Evolutionary conservation across 805 yeast species (phyloP).

Genomic region (Kodamaea kakaduensis): DNA sequence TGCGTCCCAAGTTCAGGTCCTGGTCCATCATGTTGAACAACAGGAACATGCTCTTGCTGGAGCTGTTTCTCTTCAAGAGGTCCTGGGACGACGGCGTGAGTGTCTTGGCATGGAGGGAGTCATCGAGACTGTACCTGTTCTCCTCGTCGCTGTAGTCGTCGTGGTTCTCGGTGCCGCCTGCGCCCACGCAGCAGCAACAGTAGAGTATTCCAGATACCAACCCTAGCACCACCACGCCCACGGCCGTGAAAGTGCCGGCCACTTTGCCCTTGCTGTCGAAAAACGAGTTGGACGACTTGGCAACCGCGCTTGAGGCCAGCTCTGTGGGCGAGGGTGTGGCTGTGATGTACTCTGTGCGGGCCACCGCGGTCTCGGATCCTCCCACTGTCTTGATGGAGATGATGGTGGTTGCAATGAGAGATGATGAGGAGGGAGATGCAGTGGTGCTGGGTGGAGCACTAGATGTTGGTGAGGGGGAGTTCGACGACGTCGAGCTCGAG

Average conservation of each 20-base stretch:
- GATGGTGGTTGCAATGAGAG: constrained; percentile 17
- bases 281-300: constrained; percentile 37
- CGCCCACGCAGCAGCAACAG: constrained; percentile 33
- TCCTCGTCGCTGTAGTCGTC: constrained; percentile 38
- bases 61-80: constrained; percentile 29
- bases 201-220: constrained; percentile 40
- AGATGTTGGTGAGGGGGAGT: no score
- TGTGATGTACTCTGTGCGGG: constrained; percentile 22
- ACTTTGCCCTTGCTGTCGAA: constrained; percentile 72
- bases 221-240: constrained; percentile 57
- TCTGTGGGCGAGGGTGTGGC: constrained; percentile 12
- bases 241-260: constrained; percentile 80
- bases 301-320: no score
- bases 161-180: constrained; percentile 10
- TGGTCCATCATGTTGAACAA: constrained; percentile 17
- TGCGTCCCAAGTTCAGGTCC: constrained; percentile 11
- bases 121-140: constrained; percentile 27
- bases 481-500: constrained; percentile 14
- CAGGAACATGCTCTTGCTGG: constrained; percentile 32
- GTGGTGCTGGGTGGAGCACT: constrained; percentile 14
- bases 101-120: constrained; percentile 10
- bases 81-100: constrained; percentile 6
- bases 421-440: neutral
- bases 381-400: constrained; percentile 20
- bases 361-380: constrained; percentile 19